Evolutionary conservation across 768 basidiomycete genomes (phyloP).

Genomic region (Hortiboletus flavorubellus): DNA sequence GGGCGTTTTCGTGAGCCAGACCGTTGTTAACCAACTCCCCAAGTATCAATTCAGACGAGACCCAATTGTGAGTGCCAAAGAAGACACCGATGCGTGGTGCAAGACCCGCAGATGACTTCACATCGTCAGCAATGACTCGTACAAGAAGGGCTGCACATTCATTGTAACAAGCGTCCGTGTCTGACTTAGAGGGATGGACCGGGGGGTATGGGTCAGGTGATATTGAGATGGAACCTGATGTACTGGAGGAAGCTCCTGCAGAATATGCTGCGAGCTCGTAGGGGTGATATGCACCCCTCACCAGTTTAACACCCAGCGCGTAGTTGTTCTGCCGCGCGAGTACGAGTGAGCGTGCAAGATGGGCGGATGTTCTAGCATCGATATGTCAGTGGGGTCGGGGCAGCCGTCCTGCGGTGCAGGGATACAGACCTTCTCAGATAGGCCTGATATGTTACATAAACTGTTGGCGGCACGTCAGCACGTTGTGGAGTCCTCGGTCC

Average conservation of each 20-base stretch:
- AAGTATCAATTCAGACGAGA: conserved; percentile 60
- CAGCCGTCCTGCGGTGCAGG: background rate
- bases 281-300: conserved; percentile 88
- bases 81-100: conserved; percentile 53
- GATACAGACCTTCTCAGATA: conserved; percentile 67
- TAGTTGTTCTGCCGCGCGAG: conserved; percentile 68
- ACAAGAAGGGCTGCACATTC: conserved; percentile 57
- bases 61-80: conserved; percentile 87
- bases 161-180: conserved; percentile 76
- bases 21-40: conserved; percentile 54
- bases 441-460: conserved; percentile 88
- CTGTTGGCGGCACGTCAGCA: conserved; percentile 55
- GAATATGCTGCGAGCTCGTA: conserved; percentile 57
- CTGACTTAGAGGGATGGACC: conserved; percentile 63
- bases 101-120: conserved; percentile 25
- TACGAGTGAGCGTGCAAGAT: conserved; percentile 59
- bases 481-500: background rate
- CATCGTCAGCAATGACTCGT: conserved; percentile 50
- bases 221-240: conserved; percentile 37
- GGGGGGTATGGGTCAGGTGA: conserved; percentile 59
- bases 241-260: conserved; percentile 19
- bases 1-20: conserved; percentile 34
- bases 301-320: conserved; percentile 85
- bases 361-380: conserved; percentile 54
- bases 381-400: background rate